These are phyloP conservation scores for Lactifluus pinguis DNA, from an alignment of 768 basidiomycete genomes.

Conservation along the genomic window DNA sequence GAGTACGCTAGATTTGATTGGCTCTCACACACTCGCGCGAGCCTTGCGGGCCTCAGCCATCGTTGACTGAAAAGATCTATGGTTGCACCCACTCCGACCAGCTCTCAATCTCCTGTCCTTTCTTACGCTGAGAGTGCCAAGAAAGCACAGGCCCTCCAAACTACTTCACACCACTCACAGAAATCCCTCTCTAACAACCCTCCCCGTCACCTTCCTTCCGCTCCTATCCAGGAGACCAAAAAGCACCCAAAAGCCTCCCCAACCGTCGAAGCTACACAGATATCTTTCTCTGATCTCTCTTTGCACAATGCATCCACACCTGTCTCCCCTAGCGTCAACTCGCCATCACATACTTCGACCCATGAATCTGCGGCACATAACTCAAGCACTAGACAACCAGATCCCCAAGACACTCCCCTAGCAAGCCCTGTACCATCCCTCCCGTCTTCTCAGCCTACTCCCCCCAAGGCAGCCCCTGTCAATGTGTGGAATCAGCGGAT, in stretches of 20 bases:
- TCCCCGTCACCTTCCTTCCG: constrained; percentile 5
- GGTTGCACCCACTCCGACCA: constrained; percentile 25
- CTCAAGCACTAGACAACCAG: constrained; percentile 1
- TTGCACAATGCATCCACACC: constrained; percentile 3
- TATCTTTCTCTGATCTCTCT: constrained; percentile 5
- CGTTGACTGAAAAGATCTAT: constrained; percentile 22
- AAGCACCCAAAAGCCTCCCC: background rate
- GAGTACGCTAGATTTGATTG: constrained; percentile 3
- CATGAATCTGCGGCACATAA: constrained; percentile 1
- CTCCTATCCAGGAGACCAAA: constrained; percentile 1
- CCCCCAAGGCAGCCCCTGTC: constrained; percentile 19
- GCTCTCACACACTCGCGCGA: constrained; percentile 12
- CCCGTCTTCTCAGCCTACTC: constrained; percentile 12
- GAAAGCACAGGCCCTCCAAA: constrained; percentile 30
- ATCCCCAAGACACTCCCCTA: constrained; percentile 1
- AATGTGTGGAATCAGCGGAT: constrained; percentile 40
- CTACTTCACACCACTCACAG: constrained; percentile 9
- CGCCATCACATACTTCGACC: background rate
- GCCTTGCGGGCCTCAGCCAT: constrained; percentile 12
- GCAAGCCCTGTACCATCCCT: background rate
- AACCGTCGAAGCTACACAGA: background rate
- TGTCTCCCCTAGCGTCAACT: background rate
- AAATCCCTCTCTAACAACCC: constrained; percentile 10
- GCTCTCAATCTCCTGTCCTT: constrained; percentile 32
- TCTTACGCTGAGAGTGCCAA: constrained; percentile 42